Base-by-base conservation (phyloP, 1,284 basidiomycete species). In the Fomitopsis schrenkii region DNA sequence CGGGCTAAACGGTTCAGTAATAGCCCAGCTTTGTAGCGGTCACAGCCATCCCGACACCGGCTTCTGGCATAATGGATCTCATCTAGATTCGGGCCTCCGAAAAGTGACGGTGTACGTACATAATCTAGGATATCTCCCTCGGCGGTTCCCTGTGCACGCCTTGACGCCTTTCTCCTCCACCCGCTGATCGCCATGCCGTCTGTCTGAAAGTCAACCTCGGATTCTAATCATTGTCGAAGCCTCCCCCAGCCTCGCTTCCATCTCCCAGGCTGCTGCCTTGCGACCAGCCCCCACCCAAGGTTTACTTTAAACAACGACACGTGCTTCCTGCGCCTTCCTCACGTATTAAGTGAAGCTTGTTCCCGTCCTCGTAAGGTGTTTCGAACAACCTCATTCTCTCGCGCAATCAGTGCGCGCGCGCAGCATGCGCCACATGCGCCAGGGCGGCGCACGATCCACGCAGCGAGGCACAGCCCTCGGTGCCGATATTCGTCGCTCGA, bases 311-410 rank as follows among this genome's bases (percentile, higher is more conserved):
- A 54, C 50, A 54, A 54, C 52, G 22, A 40, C 52, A 54, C 52
- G 36, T 54, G 52, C 52, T 22, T 38, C n/a, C 15, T 19, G 33
- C 52, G n/a, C 19, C 52, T 54, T 54, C 52, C 22, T 1, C 5
- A 8, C n/a, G 3, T 54, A 54, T 54, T 54, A 54, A 54, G 19
- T 54, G 52, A 54, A 54, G 35, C 52, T 54, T 54, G 52, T 54
- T 35, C n/a, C 38, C 28, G 52, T 38, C 52, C 52, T 40, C 36
- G 52, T 54, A 36, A 9, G 52, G 52, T 33, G n/a, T 10, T 22
- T n/a, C 48, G 36, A 10, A 22, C 3, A 5, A 35, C 52, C 52
- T 40, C 22, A 22, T 54, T 33, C 22, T 38, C 33, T 54, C 17
- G 33, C 35, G 35, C 52, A 54, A 40, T 54, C 33, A 40, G 52